Base-by-base conservation (phyloP, 2,329 filamentous ascomycete species). In the Lachnellula suecica region DNA sequence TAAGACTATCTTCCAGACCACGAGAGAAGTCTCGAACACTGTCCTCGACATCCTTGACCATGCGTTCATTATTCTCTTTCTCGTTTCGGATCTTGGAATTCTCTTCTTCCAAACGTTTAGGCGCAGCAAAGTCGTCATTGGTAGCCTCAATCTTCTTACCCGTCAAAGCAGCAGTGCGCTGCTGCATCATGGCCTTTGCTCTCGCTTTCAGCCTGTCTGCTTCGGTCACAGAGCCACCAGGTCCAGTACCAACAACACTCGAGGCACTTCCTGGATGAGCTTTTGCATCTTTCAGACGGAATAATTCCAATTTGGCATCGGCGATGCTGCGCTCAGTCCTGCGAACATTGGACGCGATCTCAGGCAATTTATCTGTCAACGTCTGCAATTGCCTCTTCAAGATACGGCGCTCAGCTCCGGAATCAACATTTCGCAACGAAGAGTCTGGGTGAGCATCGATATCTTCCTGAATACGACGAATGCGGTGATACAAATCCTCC, bases 101-200 rank as follows among this genome's bases (percentile, higher is more conserved):
- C 72, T 99, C 93, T 61, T 95, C 89, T 69, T 97, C 94, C 15
- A 97, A 72, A 29, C 94, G 84, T 72, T 91, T 89, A 43, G 91
- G 85, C 3, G 89, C 90, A 58, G 89, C 89, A 23, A 81, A 79
- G 58, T 92, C 87, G 59, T 95, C 89, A 54, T 86, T 81, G 42
- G 74, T 76, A 2, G 76, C 70, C 34, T 89, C 84, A 43, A 85
- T 77, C 67, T 92, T 91, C 70, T 87, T 91, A 52, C 94, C 94
- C 20, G 91, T 91, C 58, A 99, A 75, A 17, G 94, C 93, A 51
- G 94, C 94, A 61, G 94, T 92, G 54, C 94, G 88, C 66, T 96
- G 92, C 73, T 97, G 93, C 94, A 99, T 99, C 85, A 97, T 96
- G 35, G 93, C 93, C 73, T 92, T 96, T 27, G 94, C 93, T 61